Evolutionary conservation across 768 basidiomycete species (phyloP).

Genomic region (Auriculariales sp.): DNA sequence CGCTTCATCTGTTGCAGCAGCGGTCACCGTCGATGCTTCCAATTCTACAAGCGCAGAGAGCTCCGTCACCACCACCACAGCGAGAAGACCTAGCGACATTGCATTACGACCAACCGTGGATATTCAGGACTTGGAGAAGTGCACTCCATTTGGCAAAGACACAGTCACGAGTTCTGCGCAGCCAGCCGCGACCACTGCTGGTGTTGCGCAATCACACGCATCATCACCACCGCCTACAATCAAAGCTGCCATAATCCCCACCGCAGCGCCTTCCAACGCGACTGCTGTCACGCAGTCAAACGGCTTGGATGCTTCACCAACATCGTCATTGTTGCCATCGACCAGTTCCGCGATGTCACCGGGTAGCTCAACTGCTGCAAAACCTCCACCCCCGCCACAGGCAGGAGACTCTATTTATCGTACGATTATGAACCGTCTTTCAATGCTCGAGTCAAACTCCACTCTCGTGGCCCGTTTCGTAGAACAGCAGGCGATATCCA

Average conservation of each 20-base stretch:
- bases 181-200: neutral
- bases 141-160: too few relatives aligned
- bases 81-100: too few relatives aligned
- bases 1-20: neutral
- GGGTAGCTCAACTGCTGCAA: slow-evolving; percentile 11
- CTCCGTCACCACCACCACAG: neutral
- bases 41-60: neutral
- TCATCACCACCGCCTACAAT: neutral
- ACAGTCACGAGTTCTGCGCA: neutral
- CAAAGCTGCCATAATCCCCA: neutral
- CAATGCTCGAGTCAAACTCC: slow-evolving; percentile 73
- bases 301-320: neutral
- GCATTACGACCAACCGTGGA: neutral
- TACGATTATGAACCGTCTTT: slow-evolving; percentile 87
- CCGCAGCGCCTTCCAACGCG: neutral
- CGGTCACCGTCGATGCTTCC: neutral
- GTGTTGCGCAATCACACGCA: neutral
- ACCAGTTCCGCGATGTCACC: slow-evolving; percentile 9
- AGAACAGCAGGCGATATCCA: slow-evolving; percentile 70
- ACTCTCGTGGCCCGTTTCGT: slow-evolving; percentile 75
- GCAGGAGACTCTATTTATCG: slow-evolving; percentile 86
- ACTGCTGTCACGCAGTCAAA: slow-evolving; percentile 2
- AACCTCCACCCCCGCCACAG: slow-evolving; percentile 5
- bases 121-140: neutral
- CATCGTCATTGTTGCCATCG: slow-evolving; percentile 2